Conservation (phyloP, 768 basidiomycete species). For the Pleurotus citrinopileatus region DNA sequence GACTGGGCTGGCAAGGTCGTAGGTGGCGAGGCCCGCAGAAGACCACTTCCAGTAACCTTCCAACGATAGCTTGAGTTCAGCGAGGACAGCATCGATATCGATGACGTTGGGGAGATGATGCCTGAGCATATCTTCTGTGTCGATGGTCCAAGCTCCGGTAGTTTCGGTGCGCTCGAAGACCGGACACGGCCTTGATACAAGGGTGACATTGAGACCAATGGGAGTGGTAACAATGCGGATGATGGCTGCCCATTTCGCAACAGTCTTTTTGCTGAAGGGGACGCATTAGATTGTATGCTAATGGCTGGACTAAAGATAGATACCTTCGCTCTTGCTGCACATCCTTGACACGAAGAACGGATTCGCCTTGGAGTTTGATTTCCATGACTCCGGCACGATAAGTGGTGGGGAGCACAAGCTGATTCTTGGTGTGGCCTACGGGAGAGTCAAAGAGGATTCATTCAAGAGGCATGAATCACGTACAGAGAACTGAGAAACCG, state of each 20-base stretch:
- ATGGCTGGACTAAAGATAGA: not conserved
- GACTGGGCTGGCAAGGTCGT: constrained; percentile 11
- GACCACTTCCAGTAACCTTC: constrained; percentile 12
- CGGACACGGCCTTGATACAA: constrained; percentile 1
- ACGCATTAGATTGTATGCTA: not conserved
- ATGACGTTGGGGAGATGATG: constrained; percentile 11
- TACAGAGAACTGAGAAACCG: constrained; percentile 7
- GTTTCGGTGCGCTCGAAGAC: constrained; percentile 12
- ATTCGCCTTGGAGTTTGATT: constrained; percentile 13
- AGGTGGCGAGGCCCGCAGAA: constrained; percentile 6
- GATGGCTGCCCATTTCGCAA: constrained; percentile 11
- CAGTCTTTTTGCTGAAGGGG: constrained; percentile 10
- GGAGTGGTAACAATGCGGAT: constrained; percentile 2
- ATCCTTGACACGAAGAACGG: constrained; percentile 9
- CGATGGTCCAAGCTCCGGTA: constrained; percentile 11
- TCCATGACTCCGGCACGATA: constrained; percentile 9
- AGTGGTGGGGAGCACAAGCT: constrained; percentile 11
- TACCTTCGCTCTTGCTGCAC: constrained; percentile 9
- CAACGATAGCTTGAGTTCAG: constrained; percentile 8
- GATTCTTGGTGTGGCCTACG: constrained; percentile 14
- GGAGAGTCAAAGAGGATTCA: not conserved
- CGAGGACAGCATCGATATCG: constrained; percentile 11
- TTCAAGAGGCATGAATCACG: not conserved
- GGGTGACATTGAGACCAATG: constrained; percentile 9
- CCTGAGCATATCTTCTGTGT: constrained; percentile 7